Evolutionary conservation across 1,284 basidiomycete genomes (phyloP), one percentile per base, ranked within the genome.

Genomic region (Ustilago hordei): DNA sequence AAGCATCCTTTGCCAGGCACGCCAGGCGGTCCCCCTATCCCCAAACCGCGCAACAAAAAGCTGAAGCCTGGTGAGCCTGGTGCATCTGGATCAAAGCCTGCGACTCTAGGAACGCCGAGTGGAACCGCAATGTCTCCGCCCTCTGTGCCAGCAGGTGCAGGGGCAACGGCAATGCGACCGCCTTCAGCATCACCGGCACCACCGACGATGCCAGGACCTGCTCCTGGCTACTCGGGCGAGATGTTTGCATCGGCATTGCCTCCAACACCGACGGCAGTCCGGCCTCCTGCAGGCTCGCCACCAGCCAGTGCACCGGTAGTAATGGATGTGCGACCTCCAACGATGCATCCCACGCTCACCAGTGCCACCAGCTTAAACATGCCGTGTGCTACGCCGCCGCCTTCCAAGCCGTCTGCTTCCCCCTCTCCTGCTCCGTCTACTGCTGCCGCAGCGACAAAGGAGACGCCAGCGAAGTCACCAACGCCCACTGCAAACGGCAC

Each of bases 1-100:
- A 77, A 77, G 47, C 70, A 77, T 67, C 70, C 70, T 5, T 47
- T 73, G 35, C 69, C 70, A 17, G 74, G 74, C n/a, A 72, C 74
- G 9, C 68, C 74, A 15, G 73, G 73, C n/a, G 70, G 70, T 36
- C 67, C 68, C 4, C 73, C 73, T 17, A 38, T 58, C 12, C 60
- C 54, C 31, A 53, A 67, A 9, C 63, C 69, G 34, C 64, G 63
- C 28, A 77, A 72, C 60, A 76, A 76, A 63, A 77, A 69, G 57
- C 66, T 66, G n/a, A 76, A 76, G 57, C 64, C 67, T 8, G 60
- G 56, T 53, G 70, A 70, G 59, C 55, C 45, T 28, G 23, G 23
- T 31, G 36, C 68, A 35, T 39, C 64, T n/a, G 57, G 38, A 3
- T 8, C 54, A 28, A 41, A 58, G 9, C 59, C 65, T 11, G 32